A percentile compares a stretch with the other conserved stretches of the same genome.
These are phyloP conservation scores for Schizophyllum commune DNA, from an alignment of 1,284 basidiomycete genomes.

Conservation along the genomic window DNA sequence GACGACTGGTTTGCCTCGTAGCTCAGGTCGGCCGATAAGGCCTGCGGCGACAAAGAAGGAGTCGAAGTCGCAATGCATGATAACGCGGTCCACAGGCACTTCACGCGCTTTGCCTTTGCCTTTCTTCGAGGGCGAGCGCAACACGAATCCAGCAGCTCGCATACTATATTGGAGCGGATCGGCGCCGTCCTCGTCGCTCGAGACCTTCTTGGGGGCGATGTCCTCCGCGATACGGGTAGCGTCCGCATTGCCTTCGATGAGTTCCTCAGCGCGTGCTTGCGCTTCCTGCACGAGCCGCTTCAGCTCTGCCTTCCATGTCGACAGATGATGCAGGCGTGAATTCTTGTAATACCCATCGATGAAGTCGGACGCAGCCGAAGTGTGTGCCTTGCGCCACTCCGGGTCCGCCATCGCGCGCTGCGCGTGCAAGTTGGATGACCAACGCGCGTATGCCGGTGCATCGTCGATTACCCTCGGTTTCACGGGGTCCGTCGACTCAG, in stretches of 20 bases:
- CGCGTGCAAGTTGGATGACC: conserved; percentile 62
- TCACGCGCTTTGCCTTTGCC: conserved; percentile 46
- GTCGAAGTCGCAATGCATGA: conserved; percentile 96
- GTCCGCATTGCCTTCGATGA: conserved; percentile 1
- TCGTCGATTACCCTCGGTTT: conserved; percentile 28
- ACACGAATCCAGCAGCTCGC: conserved; percentile 45
- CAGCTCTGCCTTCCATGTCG: conserved; percentile 90
- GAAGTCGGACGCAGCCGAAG: conserved; percentile 80
- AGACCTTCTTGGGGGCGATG: conserved; percentile 19
- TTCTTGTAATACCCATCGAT: conserved; percentile 89
- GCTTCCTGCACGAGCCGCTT: conserved; percentile 76
- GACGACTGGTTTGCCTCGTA: conserved; percentile 82
- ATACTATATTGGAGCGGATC: conserved; percentile 40
- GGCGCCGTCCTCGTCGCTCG: conserved; percentile 17
- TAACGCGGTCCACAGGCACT: conserved; percentile 39
- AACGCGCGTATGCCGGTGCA: conserved; percentile 56
- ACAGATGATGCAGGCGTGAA: conserved; percentile 86
- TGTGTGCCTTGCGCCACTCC: conserved; percentile 82
- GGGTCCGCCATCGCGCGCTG: conserved; percentile 72
- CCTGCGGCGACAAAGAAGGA: conserved; percentile 96
- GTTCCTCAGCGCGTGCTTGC: conserved; percentile 57
- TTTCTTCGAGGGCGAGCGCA: conserved; percentile 41
- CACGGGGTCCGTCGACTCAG: background rate
- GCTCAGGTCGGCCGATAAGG: conserved; percentile 65
- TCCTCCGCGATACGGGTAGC: conserved; percentile 6